Conservation (phyloP, 768 basidiomycete genomes). For the Lactifluus hygrophoroides region DNA sequence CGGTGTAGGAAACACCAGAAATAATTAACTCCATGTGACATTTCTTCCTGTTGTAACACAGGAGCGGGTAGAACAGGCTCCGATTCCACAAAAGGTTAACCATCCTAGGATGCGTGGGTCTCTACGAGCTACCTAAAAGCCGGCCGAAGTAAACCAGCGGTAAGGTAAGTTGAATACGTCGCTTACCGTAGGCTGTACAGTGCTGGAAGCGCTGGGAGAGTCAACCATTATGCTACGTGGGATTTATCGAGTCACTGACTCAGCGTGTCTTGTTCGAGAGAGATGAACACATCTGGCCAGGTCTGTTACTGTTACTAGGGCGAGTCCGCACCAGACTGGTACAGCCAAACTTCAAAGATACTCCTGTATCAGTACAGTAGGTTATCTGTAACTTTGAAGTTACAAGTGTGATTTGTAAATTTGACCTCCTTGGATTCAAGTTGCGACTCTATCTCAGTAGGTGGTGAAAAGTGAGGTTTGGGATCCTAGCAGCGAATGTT, state of each 20-base stretch:
- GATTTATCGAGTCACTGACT: not conserved
- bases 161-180: not conserved
- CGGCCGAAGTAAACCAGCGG: slow-evolving; percentile 14
- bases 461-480: not conserved
- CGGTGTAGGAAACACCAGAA: too few relatives aligned
- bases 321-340: not conserved
- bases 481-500: not conserved
- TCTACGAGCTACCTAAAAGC: slow-evolving; percentile 4
- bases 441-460: not conserved
- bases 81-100: slow-evolving; percentile 5
- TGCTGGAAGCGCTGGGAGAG: slow-evolving; percentile 2
- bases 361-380: too few relatives aligned
- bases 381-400: too few relatives aligned
- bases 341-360: not conserved
- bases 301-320: too few relatives aligned
- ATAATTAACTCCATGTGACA: not conserved
- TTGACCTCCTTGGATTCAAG: not conserved
- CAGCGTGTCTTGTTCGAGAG: too few relatives aligned
- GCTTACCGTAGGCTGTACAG: slow-evolving; percentile 19
- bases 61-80: not conserved
- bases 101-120: not conserved
- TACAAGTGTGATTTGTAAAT: too few relatives aligned
- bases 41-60: not conserved
- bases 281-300: not conserved
- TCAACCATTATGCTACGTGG: not conserved